Evolutionary conservation across 345 rosid genomes (phyloP), one percentile per base, ranked within the genome.

Genomic region (Lenwebbia sp.): DNA sequence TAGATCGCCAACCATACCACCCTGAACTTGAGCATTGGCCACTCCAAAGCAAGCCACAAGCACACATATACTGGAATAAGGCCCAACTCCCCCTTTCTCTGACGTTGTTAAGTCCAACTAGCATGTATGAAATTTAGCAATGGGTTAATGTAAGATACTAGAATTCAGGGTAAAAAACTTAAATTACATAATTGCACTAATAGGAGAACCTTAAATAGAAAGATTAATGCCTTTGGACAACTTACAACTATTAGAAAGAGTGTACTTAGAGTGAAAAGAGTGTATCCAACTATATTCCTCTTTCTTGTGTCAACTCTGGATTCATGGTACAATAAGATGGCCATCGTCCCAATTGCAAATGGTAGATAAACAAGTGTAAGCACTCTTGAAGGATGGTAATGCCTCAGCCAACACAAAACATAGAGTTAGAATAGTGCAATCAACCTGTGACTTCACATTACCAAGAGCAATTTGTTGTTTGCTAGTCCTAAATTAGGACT

Each of bases 1-100:
- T 53, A 96, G 85, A 82, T 97, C 98, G 6, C 99, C 98, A 57
- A 95, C 90, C 92, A 97, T 91, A 78, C 99, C 99, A 84, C 98
- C 99, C 86, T 94, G 93, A 84, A 96, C 96, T 62, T 86, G 91
- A 14, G 98, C 99, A 88, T 96, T 93, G 37, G 96, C 96, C 4
- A 94, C 84, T 22, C 97, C 98, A 88, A 96, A 95, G n/a, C 82
- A 85, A 51, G 90, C 94, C 84, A 93, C 94, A 37, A 95, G 47
- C 7, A 82, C 88, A 84, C 98, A 96, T 83, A 96, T 84, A 41
- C 92, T 93, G 9, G 92, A 54, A 85, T 90, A 95, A n/a, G 96
- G 91, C 84, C 93, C 91, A 28, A 91, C 53, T 37, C 97, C 98
- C 85, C 98, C 98, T n/a, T 87, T 89, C 56, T 98, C 99, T 19